A percentile compares a stretch with the other conserved stretches of the same genome.
Evolutionary conservation across 257 asterid genomes (phyloP).

Genomic region (Solanum etuberosum): DNA sequence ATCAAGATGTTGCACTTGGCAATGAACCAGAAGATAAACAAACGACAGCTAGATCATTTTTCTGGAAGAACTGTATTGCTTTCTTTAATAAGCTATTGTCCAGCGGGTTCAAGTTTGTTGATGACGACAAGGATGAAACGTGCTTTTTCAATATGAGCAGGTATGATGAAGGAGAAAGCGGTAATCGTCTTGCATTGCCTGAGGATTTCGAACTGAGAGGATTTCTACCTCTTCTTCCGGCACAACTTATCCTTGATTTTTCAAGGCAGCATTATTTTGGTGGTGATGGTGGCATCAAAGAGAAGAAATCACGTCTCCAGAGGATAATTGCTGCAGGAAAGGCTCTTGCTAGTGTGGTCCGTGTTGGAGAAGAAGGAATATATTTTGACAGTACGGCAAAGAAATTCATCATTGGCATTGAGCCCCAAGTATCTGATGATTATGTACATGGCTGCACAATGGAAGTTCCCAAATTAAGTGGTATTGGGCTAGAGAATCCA

Average conservation of each 20-base stretch:
- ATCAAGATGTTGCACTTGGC: constrained; percentile 63
- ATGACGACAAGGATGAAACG: constrained; percentile 65
- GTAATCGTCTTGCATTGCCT: constrained; percentile 67
- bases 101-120: constrained; percentile 34
- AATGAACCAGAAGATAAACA: constrained; percentile 74
- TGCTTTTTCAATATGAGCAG: constrained; percentile 78
- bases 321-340: constrained; percentile 91
- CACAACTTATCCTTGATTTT: constrained; percentile 79
- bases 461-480: constrained; percentile 23
- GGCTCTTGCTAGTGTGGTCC: constrained; percentile 63
- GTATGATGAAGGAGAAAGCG: constrained; percentile 80
- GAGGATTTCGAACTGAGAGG: constrained; percentile 96
- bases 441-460: constrained; percentile 11
- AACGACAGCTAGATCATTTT: constrained; percentile 46
- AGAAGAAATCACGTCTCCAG: constrained; percentile 48
- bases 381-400: constrained; percentile 51
- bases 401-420: constrained; percentile 58
- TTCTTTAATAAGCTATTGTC: constrained; percentile 68
- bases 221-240: constrained; percentile 76
- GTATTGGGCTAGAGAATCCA: constrained; percentile 10
- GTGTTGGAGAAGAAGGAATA: constrained; percentile 50
- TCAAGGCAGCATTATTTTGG: constrained; percentile 67
- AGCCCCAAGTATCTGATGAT: constrained; percentile 53
- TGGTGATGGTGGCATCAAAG: constrained; percentile 48
- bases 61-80: constrained; percentile 61